phyloP scores from a whole-genome alignment of 768 basidiomycete species.

The Mycena latifolia region DNA sequence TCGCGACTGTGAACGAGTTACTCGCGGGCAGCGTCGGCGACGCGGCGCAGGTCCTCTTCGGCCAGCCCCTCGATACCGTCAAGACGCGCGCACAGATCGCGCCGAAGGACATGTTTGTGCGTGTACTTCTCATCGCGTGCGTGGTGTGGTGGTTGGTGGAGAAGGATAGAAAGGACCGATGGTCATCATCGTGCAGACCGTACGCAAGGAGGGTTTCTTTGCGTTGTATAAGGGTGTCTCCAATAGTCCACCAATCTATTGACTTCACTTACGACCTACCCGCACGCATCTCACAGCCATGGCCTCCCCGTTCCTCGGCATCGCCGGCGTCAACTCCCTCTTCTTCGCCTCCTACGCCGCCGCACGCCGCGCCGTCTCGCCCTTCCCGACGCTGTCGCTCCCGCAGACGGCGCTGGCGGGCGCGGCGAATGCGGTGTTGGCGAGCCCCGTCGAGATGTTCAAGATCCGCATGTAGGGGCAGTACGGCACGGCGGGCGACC shows the following conservation, averaged over 20 bases:
- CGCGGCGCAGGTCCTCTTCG: slow-evolving; percentile 95
- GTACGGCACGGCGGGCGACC: slow-evolving; percentile 85
- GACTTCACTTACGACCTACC: too few species aligned
- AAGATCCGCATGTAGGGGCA: slow-evolving; percentile 99
- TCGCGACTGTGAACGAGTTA: slow-evolving; percentile 83
- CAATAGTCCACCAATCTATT: too few species aligned
- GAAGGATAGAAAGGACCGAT: slow-evolving; percentile 85
- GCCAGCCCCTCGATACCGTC: slow-evolving; percentile 90
- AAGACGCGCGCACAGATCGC: slow-evolving; percentile 86
- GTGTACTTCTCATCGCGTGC: slow-evolving; percentile 45
- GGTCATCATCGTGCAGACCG: slow-evolving; percentile 87
- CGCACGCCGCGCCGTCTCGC: slow-evolving; percentile 86
- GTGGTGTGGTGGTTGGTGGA: too few species aligned
- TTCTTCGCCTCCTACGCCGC: slow-evolving; percentile 93
- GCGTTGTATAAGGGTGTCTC: slow-evolving; percentile 91
- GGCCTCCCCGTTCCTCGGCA: slow-evolving; percentile 91
- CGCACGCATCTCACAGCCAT: slow-evolving; percentile 82
- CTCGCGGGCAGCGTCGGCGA: slow-evolving; percentile 92
- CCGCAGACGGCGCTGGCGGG: slow-evolving; percentile 89
- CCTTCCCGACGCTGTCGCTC: slow-evolving; percentile 87
- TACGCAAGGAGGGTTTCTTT: slow-evolving; percentile 91
- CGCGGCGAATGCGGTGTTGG: slow-evolving; percentile 89
- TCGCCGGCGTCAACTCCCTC: slow-evolving; percentile 96
- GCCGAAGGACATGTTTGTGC: slow-evolving; percentile 83
- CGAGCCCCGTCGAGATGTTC: slow-evolving; percentile 99